Base-by-base conservation (phyloP, 2,329 filamentous ascomycete genomes). In the Ilyonectria destructans region DNA sequence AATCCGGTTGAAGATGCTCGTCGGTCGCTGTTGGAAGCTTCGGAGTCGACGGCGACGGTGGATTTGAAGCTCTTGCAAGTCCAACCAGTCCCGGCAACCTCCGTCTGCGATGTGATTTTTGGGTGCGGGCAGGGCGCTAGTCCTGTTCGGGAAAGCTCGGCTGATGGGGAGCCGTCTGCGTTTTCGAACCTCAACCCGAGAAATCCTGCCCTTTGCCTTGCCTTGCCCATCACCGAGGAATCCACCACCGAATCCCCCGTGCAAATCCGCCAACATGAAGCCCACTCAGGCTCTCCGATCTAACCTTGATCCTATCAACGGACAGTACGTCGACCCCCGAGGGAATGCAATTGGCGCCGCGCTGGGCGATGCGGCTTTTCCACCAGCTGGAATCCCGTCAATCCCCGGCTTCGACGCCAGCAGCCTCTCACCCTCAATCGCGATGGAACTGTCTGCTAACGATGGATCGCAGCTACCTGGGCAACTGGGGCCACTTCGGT, bases 401-500 rank as follows among this genome's bases (percentile, higher is more conserved):
- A 29, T 40, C 35, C 52, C 21, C 58, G 21, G 57, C 37, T 60
- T 48, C 52, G 62, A 63, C 62, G 46, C 63, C 64, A 52, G 60
- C 62, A 51, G 68, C 58, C 70, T 21, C 51, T 43, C 49, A 49
- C 8, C 49, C n/a, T 62, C 63, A 70, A 70, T 71, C 33, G 58
- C 58, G 29, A 10, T 37, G 29, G 48, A 67, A 56, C 12, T 19
- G 7, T 49, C 56, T 65, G 69, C 80, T 81, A 71, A 82, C 69
- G 49, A 48, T 7, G 12, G 52, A 62, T 68, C 69, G 21, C 71
- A 95, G 93, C 81, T 95, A 86, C 82, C 84, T 95, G 67, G 93
- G 93, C 75, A 83, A 84, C 82, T 96, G 93, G 92, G 93, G 93
- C 78, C 84, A 86, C 78, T 84, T 95, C 73, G 93, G 92, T 94